These are phyloP conservation scores for Acer yangbiense DNA, from an alignment of 345 rosid genomes.

Conservation along the genomic window DNA sequence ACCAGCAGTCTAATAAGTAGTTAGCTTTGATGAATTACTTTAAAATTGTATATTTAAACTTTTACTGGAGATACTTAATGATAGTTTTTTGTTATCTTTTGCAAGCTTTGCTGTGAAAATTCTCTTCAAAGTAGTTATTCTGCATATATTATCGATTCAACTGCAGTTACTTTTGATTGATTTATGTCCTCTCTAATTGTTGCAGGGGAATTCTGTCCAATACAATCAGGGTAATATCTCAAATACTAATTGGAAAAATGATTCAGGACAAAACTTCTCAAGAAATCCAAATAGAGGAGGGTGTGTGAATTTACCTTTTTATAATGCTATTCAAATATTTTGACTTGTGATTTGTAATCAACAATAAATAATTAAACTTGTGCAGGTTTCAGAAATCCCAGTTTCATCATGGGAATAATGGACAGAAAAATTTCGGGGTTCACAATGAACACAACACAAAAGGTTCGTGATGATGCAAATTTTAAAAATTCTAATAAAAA, in stretches of 20 bases:
- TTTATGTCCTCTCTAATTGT: neutral
- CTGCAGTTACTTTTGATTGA: too few relatives aligned
- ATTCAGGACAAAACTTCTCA: slow-evolving; percentile 36
- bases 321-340: neutral
- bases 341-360: slow-evolving; percentile 16
- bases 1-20: too few relatives aligned
- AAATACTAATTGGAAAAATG: slow-evolving; percentile 38
- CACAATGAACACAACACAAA: slow-evolving; percentile 41
- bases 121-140: too few relatives aligned
- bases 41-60: too few relatives aligned
- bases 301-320: slow-evolving; percentile 34
- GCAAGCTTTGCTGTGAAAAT: too few relatives aligned
- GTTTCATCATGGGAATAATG: slow-evolving; percentile 38
- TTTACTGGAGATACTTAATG: too few relatives aligned
- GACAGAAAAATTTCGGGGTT: slow-evolving; percentile 52
- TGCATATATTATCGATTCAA: too few relatives aligned
- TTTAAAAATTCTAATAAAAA: neutral
- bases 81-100: too few relatives aligned
- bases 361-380: slow-evolving; percentile 20
- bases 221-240: slow-evolving; percentile 27
- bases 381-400: slow-evolving; percentile 62
- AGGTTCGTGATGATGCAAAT: slow-evolving; percentile 41
- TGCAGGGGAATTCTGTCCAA: slow-evolving; percentile 42
- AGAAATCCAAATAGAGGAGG: slow-evolving; percentile 41
- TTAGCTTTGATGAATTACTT: too few relatives aligned